Percentiles rank a stretch among this genome's conserved stretches.
Conservation (phyloP, 2,329 filamentous ascomycete species). For the Diaporthe sp. region DNA sequence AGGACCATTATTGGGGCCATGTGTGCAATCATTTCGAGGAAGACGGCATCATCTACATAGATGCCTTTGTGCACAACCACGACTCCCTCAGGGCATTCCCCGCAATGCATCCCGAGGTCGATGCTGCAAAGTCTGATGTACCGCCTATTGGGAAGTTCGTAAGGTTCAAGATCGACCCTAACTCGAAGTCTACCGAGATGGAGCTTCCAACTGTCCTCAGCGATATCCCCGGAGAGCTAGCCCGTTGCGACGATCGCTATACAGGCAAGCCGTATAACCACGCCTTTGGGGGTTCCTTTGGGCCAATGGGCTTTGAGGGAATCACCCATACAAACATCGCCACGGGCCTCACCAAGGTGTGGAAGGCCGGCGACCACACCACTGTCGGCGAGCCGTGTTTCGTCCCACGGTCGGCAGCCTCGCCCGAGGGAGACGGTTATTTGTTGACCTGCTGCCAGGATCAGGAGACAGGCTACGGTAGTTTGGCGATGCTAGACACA, state of each 20-base stretch:
- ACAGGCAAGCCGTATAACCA: background rate
- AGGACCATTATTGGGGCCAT: background rate
- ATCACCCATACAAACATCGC: background rate
- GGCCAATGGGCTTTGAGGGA: background rate
- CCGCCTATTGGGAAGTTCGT: slow-evolving; percentile 1
- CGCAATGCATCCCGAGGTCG: background rate
- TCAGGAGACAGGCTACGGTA: background rate
- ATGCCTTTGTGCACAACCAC: background rate
- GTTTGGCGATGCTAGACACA: background rate
- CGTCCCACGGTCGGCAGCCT: background rate
- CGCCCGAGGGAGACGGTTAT: background rate
- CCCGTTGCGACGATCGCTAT: background rate
- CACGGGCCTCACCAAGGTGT: background rate
- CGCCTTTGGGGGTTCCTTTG: background rate
- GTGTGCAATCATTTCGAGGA: background rate
- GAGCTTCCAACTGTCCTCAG: background rate
- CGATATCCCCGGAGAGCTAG: background rate
- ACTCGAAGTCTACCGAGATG: background rate
- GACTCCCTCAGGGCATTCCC: background rate
- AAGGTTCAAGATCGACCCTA: background rate
- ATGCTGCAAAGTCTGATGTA: background rate
- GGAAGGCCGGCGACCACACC: background rate
- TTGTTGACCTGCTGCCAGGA: background rate
- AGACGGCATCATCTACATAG: background rate
- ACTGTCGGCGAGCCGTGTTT: background rate